phyloP scores from a whole-genome alignment of 129 eudicot genomes.

The Pseudognaphalium luteoalbum region DNA sequence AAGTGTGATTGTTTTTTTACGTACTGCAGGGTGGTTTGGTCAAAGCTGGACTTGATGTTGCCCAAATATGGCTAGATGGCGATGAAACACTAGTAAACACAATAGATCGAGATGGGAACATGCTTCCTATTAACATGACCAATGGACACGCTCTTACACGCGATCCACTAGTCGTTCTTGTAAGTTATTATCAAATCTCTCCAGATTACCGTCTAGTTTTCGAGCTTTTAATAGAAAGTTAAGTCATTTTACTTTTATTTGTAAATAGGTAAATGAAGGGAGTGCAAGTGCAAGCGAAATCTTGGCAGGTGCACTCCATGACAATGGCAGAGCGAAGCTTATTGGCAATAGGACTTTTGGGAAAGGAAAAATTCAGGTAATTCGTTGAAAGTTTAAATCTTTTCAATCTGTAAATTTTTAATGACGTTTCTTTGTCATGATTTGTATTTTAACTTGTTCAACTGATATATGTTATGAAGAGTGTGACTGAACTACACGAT shows the following conservation, averaged over 20 bases:
- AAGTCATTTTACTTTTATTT: neutral
- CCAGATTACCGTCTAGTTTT: neutral
- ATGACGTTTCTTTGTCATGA: neutral
- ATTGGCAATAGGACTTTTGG: constrained; percentile 88
- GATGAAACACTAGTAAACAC: constrained; percentile 94
- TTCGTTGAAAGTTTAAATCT: neutral
- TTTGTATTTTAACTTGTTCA: neutral
- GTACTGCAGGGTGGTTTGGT: constrained; percentile 83
- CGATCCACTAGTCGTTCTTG: constrained; percentile 92
- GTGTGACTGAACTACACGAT: constrained; percentile 85
- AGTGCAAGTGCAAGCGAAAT: constrained; percentile 98
- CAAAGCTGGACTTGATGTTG: constrained; percentile 92
- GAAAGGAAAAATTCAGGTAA: constrained; percentile 94
- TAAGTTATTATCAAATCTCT: constrained; percentile 36
- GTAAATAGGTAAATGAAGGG: constrained; percentile 77
- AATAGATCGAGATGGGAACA: constrained; percentile 77
- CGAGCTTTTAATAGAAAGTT: neutral
- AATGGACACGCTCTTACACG: constrained; percentile 87
- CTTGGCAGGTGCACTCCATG: constrained; percentile 94
- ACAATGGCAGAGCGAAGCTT: constrained; percentile 88
- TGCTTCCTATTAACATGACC: constrained; percentile 85
- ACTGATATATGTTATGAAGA: constrained; percentile 42
- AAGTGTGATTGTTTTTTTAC: neutral
- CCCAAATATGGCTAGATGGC: constrained; percentile 97
- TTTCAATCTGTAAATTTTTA: neutral